Evolutionary conservation across 192 early-diverging fungal species (phyloP).

Genomic region (Chytriomyces sp.): DNA sequence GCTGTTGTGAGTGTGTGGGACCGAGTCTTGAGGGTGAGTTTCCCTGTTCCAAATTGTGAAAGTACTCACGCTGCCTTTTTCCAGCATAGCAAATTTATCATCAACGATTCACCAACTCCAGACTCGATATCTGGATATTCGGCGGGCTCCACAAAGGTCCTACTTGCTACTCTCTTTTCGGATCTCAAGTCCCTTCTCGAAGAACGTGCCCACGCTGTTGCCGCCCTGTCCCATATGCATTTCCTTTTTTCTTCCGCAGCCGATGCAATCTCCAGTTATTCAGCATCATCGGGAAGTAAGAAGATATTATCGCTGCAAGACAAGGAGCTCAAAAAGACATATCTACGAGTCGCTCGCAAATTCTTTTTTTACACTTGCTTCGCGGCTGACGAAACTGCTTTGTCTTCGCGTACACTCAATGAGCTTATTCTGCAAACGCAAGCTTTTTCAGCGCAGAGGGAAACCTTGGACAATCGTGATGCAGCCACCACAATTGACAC

Average conservation of each 20-base stretch:
- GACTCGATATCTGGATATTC: too few relatives aligned
- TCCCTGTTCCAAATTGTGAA: too few relatives aligned
- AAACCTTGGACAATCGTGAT: not conserved
- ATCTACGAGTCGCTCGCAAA: not conserved
- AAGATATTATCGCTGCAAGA: not conserved
- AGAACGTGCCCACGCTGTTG: not conserved
- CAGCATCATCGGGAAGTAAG: not conserved
- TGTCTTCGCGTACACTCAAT: not conserved
- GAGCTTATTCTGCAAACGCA: not conserved
- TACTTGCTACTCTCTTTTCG: not conserved
- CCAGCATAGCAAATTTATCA: too few relatives aligned
- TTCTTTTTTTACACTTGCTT: conserved; percentile 21
- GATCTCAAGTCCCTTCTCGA: not conserved
- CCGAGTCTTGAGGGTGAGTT: not conserved
- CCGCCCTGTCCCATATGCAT: conserved; percentile 18
- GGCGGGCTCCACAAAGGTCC: not conserved
- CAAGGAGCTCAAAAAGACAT: not conserved
- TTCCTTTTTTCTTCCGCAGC: not conserved
- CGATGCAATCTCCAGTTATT: not conserved
- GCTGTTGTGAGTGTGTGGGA: conserved; percentile 18
- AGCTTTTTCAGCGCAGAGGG: not conserved
- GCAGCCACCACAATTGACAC: not conserved
- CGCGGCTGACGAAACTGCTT: not conserved
- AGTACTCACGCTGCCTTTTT: too few relatives aligned
- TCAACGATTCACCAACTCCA: not conserved